Evolutionary conservation across 495 filamentous ascomycete species (phyloP).

Genomic region (Niebla homalea): DNA sequence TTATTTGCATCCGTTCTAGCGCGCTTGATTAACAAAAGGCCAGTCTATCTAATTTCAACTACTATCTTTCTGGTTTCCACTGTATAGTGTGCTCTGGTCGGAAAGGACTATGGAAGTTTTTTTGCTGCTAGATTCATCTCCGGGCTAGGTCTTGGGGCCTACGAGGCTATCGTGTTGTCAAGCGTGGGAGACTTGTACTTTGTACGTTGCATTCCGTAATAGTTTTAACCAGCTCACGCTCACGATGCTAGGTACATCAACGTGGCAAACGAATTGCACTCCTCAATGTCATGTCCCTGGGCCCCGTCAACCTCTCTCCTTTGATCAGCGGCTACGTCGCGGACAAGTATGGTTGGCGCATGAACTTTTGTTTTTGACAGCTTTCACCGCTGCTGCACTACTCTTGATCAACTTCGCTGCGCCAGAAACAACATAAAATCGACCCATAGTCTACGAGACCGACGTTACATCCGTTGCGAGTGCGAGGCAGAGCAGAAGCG

Average conservation of each 20-base stretch:
- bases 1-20: neutral
- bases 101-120: neutral
- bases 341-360: no score
- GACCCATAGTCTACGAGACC: no score
- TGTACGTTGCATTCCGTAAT: neutral
- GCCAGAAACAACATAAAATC: no score
- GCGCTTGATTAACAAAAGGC: constrained; percentile 18
- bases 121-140: constrained; percentile 1
- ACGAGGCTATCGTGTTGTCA: constrained; percentile 1
- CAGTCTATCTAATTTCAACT: constrained; percentile 24
- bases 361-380: no score
- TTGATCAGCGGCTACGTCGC: no score
- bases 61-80: constrained; percentile 22
- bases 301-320: no score
- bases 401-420: no score
- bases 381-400: no score
- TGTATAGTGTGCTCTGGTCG: constrained; percentile 20
- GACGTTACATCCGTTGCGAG: no score
- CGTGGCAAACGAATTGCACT: no score
- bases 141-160: neutral
- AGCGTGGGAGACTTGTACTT: neutral
- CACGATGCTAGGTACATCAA: no score
- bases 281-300: no score
- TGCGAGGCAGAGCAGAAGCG: constrained; percentile 6
- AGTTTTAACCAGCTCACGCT: neutral